Base-by-base conservation (phyloP, 805 yeast species). In the Suhomyces xylopsoci region DNA sequence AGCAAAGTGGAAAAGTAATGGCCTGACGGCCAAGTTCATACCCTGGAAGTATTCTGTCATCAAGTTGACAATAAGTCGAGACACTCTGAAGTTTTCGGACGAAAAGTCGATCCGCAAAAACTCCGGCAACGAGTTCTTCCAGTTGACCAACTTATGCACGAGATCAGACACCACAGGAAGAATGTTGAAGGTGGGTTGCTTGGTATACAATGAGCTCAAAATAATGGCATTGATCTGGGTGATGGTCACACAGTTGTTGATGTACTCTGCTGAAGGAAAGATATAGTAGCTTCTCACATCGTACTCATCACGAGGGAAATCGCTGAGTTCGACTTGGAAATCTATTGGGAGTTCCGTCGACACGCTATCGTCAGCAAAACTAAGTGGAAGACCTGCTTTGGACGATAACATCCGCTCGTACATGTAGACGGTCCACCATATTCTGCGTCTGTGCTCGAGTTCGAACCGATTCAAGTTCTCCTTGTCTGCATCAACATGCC, bases 11-110 rank as follows among this genome's bases (percentile, higher is more conserved):
- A 87, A 87, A 46, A 88, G 67, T 40, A 88, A 70, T 3, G 94
- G 94, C 50, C 96, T 70, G 3, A 88, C 90, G 0, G 93, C 92
- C 43, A 88, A 68, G 62, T 88, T 88, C 67, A 88, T 79, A 49
- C 94, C 94, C 64, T 88, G 93, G 63, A 88, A 87, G 67, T 87
- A 88, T 63, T 88, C 96, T 2, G 92, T 86, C 84, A 86, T 85
- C 61, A 88, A 76, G 65, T 88, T 88, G 14, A 88, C 89, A 15
- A 81, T 81, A 28, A 86, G 68, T 57, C 96, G 74, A 2, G 88
- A 79, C 7, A 87, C 83, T 51, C 78, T 76, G 28, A 88, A 71
- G 44, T 78, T 76, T 7, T 80, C 79, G 17, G 65, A 69, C 2
- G 77, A 69, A 58, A 83, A 88, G 63, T 88, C 90, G 45, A 87